Conservation (phyloP, 768 basidiomycete genomes). For the Xerocomellus chrysenteron region DNA sequence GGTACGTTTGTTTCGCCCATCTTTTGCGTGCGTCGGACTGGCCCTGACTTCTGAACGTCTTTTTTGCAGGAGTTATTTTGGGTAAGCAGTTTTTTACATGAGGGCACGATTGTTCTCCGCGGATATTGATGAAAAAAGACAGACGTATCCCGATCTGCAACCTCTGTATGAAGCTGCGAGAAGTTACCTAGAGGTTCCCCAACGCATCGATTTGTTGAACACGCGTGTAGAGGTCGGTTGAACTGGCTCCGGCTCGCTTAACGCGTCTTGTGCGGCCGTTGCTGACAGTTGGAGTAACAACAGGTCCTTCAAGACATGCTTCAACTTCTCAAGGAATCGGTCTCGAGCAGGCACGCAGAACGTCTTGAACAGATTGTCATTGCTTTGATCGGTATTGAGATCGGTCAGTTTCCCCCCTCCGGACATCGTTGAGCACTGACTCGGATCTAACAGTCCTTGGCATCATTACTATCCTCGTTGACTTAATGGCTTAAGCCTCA, state of each 20-base stretch:
- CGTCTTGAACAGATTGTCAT: constrained; percentile 93
- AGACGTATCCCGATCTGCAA: constrained; percentile 94
- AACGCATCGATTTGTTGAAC: constrained; percentile 89
- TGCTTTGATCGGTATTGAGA: constrained; percentile 84
- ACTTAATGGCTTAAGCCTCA: constrained; percentile 56
- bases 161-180: constrained; percentile 92
- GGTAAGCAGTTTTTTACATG: constrained; percentile 48
- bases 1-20: constrained; percentile 43
- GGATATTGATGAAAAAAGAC: constrained; percentile 20
- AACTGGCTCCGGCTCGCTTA: constrained; percentile 10
- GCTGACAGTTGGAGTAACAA: constrained; percentile 1
- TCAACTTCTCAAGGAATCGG: constrained; percentile 90
- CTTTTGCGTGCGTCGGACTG: not conserved
- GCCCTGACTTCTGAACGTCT: not conserved
- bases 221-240: constrained; percentile 81
- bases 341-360: constrained; percentile 87
- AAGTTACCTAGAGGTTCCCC: constrained; percentile 92
- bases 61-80: constrained; percentile 83
- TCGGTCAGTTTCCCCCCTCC: constrained; percentile 46
- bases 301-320: constrained; percentile 97
- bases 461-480: constrained; percentile 87
- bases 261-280: not conserved
- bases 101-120: constrained; percentile 9
- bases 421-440: not conserved
- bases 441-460: constrained; percentile 61